Evolutionary conservation across 306 rosid species (phyloP), one percentile per base, ranked within the genome.

Genomic region (Hylodesmum podocarpum): DNA sequence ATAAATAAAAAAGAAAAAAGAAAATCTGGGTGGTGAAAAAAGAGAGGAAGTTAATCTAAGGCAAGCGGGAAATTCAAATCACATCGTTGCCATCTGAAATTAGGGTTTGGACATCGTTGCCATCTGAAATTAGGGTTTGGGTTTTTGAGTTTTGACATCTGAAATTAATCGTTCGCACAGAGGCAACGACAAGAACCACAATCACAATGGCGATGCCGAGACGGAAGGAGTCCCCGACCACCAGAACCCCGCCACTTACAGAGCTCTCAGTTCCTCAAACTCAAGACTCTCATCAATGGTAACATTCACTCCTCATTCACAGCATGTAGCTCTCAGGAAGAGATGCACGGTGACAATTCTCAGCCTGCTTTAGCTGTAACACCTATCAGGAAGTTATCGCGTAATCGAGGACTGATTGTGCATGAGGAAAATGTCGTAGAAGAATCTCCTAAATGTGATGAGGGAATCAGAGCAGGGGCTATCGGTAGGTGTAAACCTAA

Each of bases 221-320:
- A n/a, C n/a, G n/a, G n/a, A n/a, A n/a, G n/a, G n/a, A n/a, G n/a
- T n/a, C n/a, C n/a, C n/a, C n/a, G n/a, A n/a, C n/a, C n/a, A 44
- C 34, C 77, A 86, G 19, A 84, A 82, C 14, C 66, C 85, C n/a
- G 68, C 73, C 21, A 79, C 85, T 49, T 88, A 94, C 46, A 83
- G 98, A 36, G 98, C 51, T 88, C 94, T 21, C 82, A 75, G 59
- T 91, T 90, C 66, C 84, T 81, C 19, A 78, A 83, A 6, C 86
- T 94, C 50, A 79, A 83, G 46, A 80, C 80, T 53, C 80, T 87
- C 66, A 94, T 94, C 28, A 82, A 78, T 1, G 98, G 98, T 91
- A 39, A 0, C 14, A 12, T 3, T 29, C 28, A 3, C 33, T 29
- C 27, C 33, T n/a, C 3, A 36, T 50, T 77, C 85, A 25, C 76